Base-by-base conservation (phyloP, 257 asterid genomes). In the Przewalskia tangutica region DNA sequence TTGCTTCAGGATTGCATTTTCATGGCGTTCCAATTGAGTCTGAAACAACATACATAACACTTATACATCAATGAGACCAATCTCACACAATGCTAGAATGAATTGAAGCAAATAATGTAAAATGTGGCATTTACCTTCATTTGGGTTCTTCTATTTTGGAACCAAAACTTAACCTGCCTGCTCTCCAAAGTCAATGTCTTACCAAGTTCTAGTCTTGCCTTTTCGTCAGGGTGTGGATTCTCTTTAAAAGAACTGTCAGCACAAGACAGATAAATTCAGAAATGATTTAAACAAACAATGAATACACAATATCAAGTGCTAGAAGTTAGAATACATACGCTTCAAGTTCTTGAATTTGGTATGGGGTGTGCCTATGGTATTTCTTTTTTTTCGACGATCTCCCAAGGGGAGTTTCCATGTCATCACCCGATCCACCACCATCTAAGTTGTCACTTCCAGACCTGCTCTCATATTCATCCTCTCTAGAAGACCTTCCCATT, bases 161-260 rank as follows among this genome's bases (percentile, higher is more conserved):
- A 95, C 99, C 98, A 95, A 77, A 93, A 95, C 70, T 95, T 93
- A 8, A 95, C 93, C 87, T 93, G 97, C 86, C 88, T 89, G 81
- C 86, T 85, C 85, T 89, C 94, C 95, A 95, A 85, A 68, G 88
- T 86, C 14, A 95, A 83, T 78, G 89, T 89, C 82, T 78, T 86
- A 17, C 98, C 96, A 40, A 95, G 94, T 16, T 93, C 97, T 55
- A 89, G 79, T 68, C 98, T 86, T 46, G 88, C 91, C 79, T 92
- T 95, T 91, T 95, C 99, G 42, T 92, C 97, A 7, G 98, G 99
- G 77, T 95, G 98, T 0, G 97, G 97, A 56, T 91, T 93, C 86
- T 92, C 97, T 88, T 93, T 95, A 89, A 95, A 95, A 70, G 88
- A 81, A 86, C 99, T 95, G 82, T 17, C 81, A 7, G 18, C 34